Evolutionary conservation across 495 filamentous ascomycete species (phyloP).

Genomic region (Chlorociboria aeruginascens): DNA sequence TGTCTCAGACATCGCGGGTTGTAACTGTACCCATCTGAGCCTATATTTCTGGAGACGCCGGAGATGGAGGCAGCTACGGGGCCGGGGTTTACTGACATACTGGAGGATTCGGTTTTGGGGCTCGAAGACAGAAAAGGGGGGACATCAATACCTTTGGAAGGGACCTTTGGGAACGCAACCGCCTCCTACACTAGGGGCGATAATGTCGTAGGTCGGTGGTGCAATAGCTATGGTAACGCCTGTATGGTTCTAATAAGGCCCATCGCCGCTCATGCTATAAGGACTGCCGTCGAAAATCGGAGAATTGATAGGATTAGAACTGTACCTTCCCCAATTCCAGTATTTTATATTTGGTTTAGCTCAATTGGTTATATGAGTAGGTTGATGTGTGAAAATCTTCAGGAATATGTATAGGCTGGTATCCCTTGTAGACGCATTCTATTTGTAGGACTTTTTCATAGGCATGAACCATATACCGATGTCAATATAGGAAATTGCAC

Average conservation of each 20-base stretch:
- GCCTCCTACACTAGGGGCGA: conserved; percentile 40
- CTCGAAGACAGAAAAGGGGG: neutral
- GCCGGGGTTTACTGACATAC: conserved; percentile 38
- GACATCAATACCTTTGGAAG: conserved; percentile 26
- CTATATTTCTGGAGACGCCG: conserved; percentile 24
- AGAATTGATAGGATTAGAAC: conserved; percentile 36
- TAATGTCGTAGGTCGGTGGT: neutral
- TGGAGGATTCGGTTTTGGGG: conserved; percentile 1
- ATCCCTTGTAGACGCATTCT: conserved; percentile 58
- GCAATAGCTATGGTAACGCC: conserved; percentile 20
- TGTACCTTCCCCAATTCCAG: conserved; percentile 4
- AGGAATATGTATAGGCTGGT: conserved; percentile 11
- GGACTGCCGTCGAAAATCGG: conserved; percentile 52
- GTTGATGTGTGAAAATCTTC: neutral
- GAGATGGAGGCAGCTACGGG: neutral
- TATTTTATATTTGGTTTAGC: neutral
- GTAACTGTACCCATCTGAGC: conserved; percentile 29
- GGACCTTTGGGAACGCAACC: conserved; percentile 53
- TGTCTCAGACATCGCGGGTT: conserved; percentile 57
- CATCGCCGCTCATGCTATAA: conserved; percentile 52
- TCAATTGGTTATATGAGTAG: neutral
- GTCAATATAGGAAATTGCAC: conserved; percentile 56
- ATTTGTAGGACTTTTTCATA: conserved; percentile 57
- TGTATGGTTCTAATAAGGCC: conserved; percentile 28
- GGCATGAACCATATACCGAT: conserved; percentile 50